These are phyloP conservation scores for Verticillium longisporum DNA, from an alignment of 2,329 filamentous ascomycete species.

Conservation along the genomic window DNA sequence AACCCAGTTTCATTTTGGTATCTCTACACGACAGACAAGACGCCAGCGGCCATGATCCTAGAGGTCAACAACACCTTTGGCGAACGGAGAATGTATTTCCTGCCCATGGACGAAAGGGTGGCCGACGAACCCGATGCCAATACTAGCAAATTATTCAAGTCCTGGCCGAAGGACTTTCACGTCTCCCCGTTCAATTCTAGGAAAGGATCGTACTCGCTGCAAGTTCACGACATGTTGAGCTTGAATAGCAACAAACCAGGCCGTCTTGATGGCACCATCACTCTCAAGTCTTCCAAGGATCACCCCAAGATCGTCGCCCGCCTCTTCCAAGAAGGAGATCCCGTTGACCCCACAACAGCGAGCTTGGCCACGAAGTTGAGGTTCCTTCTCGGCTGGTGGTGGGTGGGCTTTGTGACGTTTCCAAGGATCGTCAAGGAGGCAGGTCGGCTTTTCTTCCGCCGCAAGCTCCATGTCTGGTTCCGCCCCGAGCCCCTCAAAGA, in stretches of 20 bases:
- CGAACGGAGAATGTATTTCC: constrained; percentile 60
- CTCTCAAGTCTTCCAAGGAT: constrained; percentile 51
- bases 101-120: constrained; percentile 28
- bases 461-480: constrained; percentile 56
- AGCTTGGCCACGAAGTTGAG: constrained; percentile 28
- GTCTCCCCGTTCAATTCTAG: constrained; percentile 68
- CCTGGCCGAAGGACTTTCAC: constrained; percentile 67
- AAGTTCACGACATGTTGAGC: constrained; percentile 38
- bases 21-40: constrained; percentile 53
- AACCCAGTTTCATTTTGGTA: constrained; percentile 79
- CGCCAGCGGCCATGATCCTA: constrained; percentile 57
- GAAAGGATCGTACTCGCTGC: constrained; percentile 46
- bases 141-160: constrained; percentile 30
- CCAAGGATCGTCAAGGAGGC: constrained; percentile 60
- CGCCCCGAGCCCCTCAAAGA: constrained; percentile 53
- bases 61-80: constrained; percentile 76
- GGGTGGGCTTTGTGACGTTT: constrained; percentile 60
- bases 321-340: constrained; percentile 44
- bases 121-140: not conserved
- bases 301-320: constrained; percentile 55
- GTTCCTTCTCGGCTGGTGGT: constrained; percentile 55
- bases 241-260: constrained; percentile 19
- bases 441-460: constrained; percentile 45
- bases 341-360: constrained; percentile 43
- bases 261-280: constrained; percentile 52